These are phyloP conservation scores for Henckelia pumila DNA, from an alignment of 257 asterid genomes.

Conservation along the genomic window DNA sequence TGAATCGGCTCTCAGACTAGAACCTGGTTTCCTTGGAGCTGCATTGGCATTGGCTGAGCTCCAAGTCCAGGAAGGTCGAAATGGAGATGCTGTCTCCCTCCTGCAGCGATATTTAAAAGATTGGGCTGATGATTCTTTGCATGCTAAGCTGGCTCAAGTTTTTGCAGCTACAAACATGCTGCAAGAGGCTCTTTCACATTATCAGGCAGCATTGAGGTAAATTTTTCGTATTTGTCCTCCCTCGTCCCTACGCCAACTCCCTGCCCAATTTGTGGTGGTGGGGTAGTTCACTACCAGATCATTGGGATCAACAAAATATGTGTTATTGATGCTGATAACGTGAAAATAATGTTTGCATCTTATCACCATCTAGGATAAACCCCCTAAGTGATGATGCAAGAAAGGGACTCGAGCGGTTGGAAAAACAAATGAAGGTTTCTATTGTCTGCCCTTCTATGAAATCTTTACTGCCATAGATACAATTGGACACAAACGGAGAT, in stretches of 20 bases:
- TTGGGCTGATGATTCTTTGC: conserved; percentile 96
- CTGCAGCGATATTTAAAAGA: conserved; percentile 83
- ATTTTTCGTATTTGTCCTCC: conserved; percentile 3
- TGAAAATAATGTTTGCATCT: background rate
- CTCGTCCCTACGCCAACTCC: background rate
- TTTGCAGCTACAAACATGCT: conserved; percentile 89
- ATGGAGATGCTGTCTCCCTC: conserved; percentile 83
- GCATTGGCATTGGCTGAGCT: conserved; percentile 98
- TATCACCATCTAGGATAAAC: conserved; percentile 60
- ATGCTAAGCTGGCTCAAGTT: conserved; percentile 94
- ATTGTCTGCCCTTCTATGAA: conserved; percentile 8
- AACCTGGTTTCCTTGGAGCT: conserved; percentile 96
- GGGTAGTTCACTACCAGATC: background rate
- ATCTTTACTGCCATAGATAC: conserved; percentile 5
- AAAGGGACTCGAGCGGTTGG: conserved; percentile 90
- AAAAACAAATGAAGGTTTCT: conserved; percentile 94
- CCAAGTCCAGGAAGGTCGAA: conserved; percentile 90
- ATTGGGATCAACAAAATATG: background rate
- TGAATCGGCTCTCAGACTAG: conserved; percentile 95
- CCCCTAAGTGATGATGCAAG: conserved; percentile 83
- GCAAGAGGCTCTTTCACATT: conserved; percentile 89
- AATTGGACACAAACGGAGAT: background rate
- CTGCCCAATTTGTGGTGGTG: background rate
- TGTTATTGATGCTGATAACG: conserved; percentile 2
- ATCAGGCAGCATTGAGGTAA: conserved; percentile 90